Base-by-base conservation (phyloP, 2,329 filamentous ascomycete genomes). In the Claviceps purpurea region DNA sequence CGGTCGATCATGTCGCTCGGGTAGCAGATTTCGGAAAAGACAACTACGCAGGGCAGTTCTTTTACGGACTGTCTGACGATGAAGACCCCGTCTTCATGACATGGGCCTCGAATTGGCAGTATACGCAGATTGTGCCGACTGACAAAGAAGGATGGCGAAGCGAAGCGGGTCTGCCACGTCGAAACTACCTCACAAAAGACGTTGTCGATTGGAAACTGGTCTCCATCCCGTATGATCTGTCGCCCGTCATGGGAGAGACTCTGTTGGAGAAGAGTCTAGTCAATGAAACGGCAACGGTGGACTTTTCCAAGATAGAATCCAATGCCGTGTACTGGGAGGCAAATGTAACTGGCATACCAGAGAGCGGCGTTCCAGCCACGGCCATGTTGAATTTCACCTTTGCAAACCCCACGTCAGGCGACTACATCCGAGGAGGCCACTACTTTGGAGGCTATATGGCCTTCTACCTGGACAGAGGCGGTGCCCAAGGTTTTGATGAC, bases 281-380 rank as follows among this genome's bases (percentile, higher is more conserved):
- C 16, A 81, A 80, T 58, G 69, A 69, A 18, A 70, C 66, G 0
- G 53, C 80, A 1, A 58, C 68, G 1, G 60, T 79, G 0, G 73
- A 81, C 60, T 82, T 77, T 63, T 68, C 71, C 3, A 52, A 63
- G 11, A 64, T 80, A 2, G 55, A 67, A 14, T 76, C 76, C 8
- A 71, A 74, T 10, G 74, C 77, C 0, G 58, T 83, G 13, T 76
- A 75, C 60, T 73, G 81, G 58, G 72, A 78, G 53, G 70, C 73
- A 43, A 77, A 78, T 57, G 66, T 81, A 41, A 75, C 73, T 10
- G 67, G 63, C 0, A 56, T 65, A 6, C 60, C 62, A 0, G 47
- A 57, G 1, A 49, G 24, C 0, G 57, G 57, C 2, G 46, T 62
- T 0, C 20, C 57, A 0, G 44, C 57, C 2, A 56, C 55, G 1